A percentile compares a stretch with the other conserved stretches of the same genome.
Conservation (phyloP, 352 stramenopile species). For the Bremia lactucae region DNA sequence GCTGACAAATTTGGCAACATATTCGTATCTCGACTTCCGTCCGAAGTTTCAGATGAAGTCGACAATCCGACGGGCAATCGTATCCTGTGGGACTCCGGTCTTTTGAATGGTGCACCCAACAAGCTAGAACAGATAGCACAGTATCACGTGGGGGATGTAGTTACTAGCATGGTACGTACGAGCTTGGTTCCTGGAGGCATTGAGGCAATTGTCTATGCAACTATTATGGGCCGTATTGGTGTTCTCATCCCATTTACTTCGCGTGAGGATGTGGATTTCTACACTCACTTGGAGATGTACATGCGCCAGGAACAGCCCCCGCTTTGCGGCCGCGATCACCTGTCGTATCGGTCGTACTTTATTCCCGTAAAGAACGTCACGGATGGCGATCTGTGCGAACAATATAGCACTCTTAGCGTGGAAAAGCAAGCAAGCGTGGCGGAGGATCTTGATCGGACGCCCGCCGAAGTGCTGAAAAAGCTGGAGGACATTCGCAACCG, state of each 20-base stretch:
- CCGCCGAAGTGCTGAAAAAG: slow-evolving; percentile 96
- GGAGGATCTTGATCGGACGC: slow-evolving; percentile 91
- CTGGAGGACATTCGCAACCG: slow-evolving; percentile 96
- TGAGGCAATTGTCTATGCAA: slow-evolving; percentile 96
- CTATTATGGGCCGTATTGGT: slow-evolving; percentile 93
- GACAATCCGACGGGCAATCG: slow-evolving; percentile 93
- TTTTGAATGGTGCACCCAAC: slow-evolving; percentile 90
- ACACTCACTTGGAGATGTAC: slow-evolving; percentile 96
- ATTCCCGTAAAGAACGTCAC: slow-evolving; percentile 97
- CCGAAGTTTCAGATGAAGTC: slow-evolving; percentile 90
- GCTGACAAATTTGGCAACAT: slow-evolving; percentile 99
- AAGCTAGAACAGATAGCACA: slow-evolving; percentile 94
- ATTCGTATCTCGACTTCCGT: slow-evolving; percentile 91
- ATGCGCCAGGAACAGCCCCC: slow-evolving; percentile 86
- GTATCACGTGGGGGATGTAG: slow-evolving; percentile 96
- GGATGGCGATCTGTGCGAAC: slow-evolving; percentile 97
- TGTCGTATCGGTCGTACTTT: slow-evolving; percentile 97
- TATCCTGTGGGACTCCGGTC: slow-evolving; percentile 93
- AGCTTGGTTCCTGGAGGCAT: slow-evolving; percentile 92
- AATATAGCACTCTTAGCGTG: slow-evolving; percentile 87
- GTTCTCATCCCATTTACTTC: slow-evolving; percentile 95
- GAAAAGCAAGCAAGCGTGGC: slow-evolving; percentile 95
- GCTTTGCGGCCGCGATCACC: slow-evolving; percentile 92
- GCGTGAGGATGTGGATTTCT: slow-evolving; percentile 97
- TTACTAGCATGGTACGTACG: slow-evolving; percentile 94